phyloP scores from a whole-genome alignment of 2,329 filamentous ascomycete genomes.

The Alternaria conjuncta region DNA sequence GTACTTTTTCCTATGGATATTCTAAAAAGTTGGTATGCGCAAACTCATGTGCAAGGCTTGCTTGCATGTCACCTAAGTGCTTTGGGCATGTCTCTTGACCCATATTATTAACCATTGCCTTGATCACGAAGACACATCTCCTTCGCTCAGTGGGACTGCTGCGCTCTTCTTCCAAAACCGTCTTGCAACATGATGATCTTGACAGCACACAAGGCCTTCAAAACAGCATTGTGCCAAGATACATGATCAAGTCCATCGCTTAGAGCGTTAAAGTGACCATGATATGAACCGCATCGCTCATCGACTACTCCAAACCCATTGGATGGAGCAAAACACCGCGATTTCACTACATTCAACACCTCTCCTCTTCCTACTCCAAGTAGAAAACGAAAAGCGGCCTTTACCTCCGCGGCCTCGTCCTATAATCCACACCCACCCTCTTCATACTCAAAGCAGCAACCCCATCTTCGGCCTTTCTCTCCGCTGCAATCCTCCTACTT shows the following conservation, averaged over 20 bases:
- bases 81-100: no score
- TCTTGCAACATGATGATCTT: background rate
- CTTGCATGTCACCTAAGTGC: no score
- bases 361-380: background rate
- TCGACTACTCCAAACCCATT: background rate
- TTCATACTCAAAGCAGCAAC: background rate
- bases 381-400: background rate
- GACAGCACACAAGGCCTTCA: background rate
- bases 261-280: background rate
- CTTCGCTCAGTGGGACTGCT: no score
- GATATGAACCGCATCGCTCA: background rate
- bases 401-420: background rate
- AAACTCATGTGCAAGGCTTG: no score
- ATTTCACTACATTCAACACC: background rate
- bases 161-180: no score
- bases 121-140: no score
- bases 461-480: background rate
- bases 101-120: background rate
- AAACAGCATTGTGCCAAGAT: background rate
- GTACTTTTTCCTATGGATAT: background rate
- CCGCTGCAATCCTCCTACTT: background rate
- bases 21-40: no score
- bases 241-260: background rate
- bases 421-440: background rate
- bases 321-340: background rate